Conservation (phyloP, 108 stramenopile species). For the Cyclotella kingstonii region DNA sequence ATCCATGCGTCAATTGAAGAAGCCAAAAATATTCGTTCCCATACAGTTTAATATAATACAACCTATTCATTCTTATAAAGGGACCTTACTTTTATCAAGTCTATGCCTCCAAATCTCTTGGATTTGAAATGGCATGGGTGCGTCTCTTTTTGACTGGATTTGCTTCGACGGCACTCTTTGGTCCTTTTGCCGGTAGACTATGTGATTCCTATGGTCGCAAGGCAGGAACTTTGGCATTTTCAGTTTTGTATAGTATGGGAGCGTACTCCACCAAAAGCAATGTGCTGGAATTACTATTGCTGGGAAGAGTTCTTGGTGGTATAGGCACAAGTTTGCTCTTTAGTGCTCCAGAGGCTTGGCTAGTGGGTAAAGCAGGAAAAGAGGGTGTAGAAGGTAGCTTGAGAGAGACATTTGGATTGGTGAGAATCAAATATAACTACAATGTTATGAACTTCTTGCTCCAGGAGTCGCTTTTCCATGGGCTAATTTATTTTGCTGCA, state of each 20-base stretch:
- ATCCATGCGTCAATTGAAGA: neutral
- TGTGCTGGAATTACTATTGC: slow-evolving; percentile 67
- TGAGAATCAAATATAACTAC: slow-evolving; percentile 19
- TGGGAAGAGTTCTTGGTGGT: slow-evolving; percentile 88
- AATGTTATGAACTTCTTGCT: neutral
- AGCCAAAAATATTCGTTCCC: too few species aligned
- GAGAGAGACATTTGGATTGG: slow-evolving; percentile 92
- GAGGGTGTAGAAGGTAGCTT: slow-evolving; percentile 60
- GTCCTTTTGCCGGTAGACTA: slow-evolving; percentile 82
- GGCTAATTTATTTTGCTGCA: neutral
- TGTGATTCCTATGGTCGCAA: slow-evolving; percentile 85
- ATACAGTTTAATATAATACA: too few species aligned
- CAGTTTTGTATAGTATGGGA: slow-evolving; percentile 74
- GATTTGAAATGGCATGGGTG: slow-evolving; percentile 62
- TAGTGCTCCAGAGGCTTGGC: slow-evolving; percentile 94
- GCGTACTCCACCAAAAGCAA: slow-evolving; percentile 78
- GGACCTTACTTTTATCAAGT: slow-evolving; percentile 97
- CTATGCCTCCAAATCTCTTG: slow-evolving; percentile 91
- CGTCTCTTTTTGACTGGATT: slow-evolving; percentile 92
- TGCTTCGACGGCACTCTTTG: slow-evolving; percentile 88
- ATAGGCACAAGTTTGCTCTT: slow-evolving; percentile 86
- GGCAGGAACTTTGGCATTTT: slow-evolving; percentile 83
- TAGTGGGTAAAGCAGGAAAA: slow-evolving; percentile 82
- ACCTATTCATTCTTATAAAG: slow-evolving; percentile 7
- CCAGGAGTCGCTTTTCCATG: neutral